Base-by-base conservation (phyloP, 2,329 filamentous ascomycete genomes). In the Colletotrichum limetticola region DNA sequence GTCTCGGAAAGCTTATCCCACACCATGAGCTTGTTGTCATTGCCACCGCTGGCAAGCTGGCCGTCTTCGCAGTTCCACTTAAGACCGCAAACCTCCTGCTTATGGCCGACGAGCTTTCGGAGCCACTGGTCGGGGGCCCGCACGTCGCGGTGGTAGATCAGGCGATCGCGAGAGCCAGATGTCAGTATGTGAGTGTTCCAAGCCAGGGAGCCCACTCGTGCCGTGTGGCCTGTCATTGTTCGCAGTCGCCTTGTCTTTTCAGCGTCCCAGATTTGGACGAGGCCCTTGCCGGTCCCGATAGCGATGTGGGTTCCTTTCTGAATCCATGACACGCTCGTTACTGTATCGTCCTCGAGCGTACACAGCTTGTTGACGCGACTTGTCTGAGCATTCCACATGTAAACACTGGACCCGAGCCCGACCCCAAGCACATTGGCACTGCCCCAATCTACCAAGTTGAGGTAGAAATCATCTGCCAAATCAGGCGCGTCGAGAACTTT, bases 171-270 rank as follows among this genome's bases (percentile, higher is more conserved):
- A 32, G 96, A 98, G 26, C 97, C 97, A 3, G 97, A 98, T 0
- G 95, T 97, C 26, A 99, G 90, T 68, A 99, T 98, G 80, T 99
- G 97, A 64, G 97, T 95, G 79, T 99, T 99, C 97, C 97, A 99
- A 1, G 97, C 97, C 74, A 99, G 86, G 35, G 96, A 95, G 28
- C 97, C 97, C 52, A 99, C 97, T 72, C 97, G 91, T 72, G 93
- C 95, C 0, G 95, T 97, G 82, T 99, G 97, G 2, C 97, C 97
- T 7, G 95, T 98, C 97, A 99, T 99, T 8, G 96, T 98, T 76
- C 97, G 91, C 72, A 99, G 83, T 60, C 96, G 91, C 74, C 96
- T 91, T 75, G 93, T 91, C 80, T 93, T 92, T 79, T 97, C 94
- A 1, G 96, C 97, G 83, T 99, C 97, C 94, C 96, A 99, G 58